Base-by-base conservation (phyloP, 2,329 filamentous ascomycete species). In the Phoma sp. region DNA sequence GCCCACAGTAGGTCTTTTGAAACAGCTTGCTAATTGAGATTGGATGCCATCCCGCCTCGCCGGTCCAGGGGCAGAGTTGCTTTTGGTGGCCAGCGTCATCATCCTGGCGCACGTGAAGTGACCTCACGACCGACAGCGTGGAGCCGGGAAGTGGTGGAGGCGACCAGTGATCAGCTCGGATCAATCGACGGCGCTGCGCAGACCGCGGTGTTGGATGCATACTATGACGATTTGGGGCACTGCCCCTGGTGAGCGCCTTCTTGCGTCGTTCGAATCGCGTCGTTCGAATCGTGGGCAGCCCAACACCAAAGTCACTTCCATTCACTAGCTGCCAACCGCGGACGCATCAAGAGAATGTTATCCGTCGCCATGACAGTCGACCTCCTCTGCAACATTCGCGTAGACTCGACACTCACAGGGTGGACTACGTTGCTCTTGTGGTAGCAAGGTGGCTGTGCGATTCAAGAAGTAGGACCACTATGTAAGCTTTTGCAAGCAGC, bases 131-230 rank as follows among this genome's bases (percentile, higher is more conserved):
- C 71, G 71, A 70, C 68, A 64, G 67, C 21, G 45, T 64, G 71
- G 71, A 64, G 37, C 63, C 62, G 69, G 68, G 62, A 64, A 55
- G 53, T 58, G 55, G 64, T 65, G 61, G 59, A 60, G 62, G 66
- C 60, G 62, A 62, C 64, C 69, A 64, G 61, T 65, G 67, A 70
- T 64, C 62, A 60, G 55, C 62, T 57, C 62, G 54, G 63, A 58
- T 64, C 50, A 51, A 62, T 64, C 61, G 57, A 61, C 55, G 65
- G 63, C 58, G 61, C 54, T 37, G 62, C 50, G 45, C 51, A 51
- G 64, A 65, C 70, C 69, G 65, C 59, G 63, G 66, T 50, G 48
- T 58, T 63, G 70, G 70, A 67, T 63, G 60, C 51, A 46, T 52
- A 57, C 69, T 68, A 71, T 55, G 46, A 62, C 64, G 51, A 27